phyloP scores from a whole-genome alignment of 768 basidiomycete species.

The Tylopilus balloui region DNA sequence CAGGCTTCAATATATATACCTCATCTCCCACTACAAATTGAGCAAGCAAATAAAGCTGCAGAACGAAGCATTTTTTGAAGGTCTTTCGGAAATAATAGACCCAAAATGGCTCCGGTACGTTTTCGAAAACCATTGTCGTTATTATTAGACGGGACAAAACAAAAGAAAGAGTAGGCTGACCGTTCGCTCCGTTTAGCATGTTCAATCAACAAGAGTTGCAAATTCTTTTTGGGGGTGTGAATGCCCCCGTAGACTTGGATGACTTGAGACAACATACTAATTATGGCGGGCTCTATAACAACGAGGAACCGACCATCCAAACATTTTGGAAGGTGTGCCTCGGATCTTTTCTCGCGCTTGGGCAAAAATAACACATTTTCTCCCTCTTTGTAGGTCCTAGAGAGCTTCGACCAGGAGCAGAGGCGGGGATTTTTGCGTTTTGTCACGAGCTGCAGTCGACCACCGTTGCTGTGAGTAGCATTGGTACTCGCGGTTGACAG shows the following conservation, averaged over 20 bases:
- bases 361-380: neutral
- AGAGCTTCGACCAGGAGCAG: conserved; percentile 76
- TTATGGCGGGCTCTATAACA: conserved; percentile 77
- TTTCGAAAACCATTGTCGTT: neutral
- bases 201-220: conserved; percentile 97
- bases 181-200: conserved; percentile 52
- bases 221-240: conserved; percentile 84
- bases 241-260: conserved; percentile 77
- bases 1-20: conserved; percentile 81
- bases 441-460: conserved; percentile 88
- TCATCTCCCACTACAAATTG: conserved; percentile 83
- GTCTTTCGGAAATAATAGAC: conserved; percentile 88
- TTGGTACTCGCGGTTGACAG: neutral
- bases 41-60: conserved; percentile 85
- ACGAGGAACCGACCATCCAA: conserved; percentile 64
- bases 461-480: conserved; percentile 69
- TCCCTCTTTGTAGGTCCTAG: conserved; percentile 54
- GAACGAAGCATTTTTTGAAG: conserved; percentile 85
- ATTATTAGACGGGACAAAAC: neutral
- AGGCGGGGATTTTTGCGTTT: conserved; percentile 77
- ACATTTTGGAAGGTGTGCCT: conserved; percentile 78
- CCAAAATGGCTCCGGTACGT: conserved; percentile 76
- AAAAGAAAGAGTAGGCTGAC: conserved; percentile 7
- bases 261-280: conserved; percentile 75
- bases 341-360: neutral